phyloP scores from a whole-genome alignment of 2,329 filamentous ascomycete genomes.

The Triangularia setosa region DNA sequence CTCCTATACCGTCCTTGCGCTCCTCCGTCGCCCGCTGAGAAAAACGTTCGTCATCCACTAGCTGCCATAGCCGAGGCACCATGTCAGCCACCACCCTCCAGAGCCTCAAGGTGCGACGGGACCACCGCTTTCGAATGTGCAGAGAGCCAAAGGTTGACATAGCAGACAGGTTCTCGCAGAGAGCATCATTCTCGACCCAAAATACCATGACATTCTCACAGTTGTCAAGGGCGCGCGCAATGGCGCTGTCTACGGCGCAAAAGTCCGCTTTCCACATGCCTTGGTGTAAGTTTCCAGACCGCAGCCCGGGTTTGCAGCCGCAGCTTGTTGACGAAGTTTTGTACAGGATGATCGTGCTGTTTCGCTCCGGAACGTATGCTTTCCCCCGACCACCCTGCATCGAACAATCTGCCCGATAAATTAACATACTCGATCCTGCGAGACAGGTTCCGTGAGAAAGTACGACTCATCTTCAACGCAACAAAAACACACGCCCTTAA shows the following conservation, averaged over 20 bases:
- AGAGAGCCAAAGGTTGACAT: background rate
- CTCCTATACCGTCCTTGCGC: background rate
- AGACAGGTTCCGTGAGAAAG: constrained; percentile 68
- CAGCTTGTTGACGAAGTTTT: constrained; percentile 1
- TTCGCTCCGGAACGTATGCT: constrained; percentile 82
- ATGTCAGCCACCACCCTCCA: constrained; percentile 22
- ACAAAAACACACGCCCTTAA: constrained; percentile 89
- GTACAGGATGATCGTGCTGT: constrained; percentile 87
- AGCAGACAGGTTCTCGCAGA: constrained; percentile 61
- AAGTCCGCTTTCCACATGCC: constrained; percentile 97
- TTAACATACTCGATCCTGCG: background rate
- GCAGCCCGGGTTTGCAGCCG: background rate
- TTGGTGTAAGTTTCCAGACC: constrained; percentile 57
- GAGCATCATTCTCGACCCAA: constrained; percentile 73
- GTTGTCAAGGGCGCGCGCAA: constrained; percentile 93
- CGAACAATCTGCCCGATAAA: background rate
- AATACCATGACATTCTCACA: constrained; percentile 78
- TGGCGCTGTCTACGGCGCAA: constrained; percentile 92
- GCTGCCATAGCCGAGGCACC: constrained; percentile 23
- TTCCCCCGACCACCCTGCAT: background rate
- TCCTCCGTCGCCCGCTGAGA: background rate
- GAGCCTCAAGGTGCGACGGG: constrained; percentile 23
- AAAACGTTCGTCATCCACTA: background rate
- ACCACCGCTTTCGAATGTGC: background rate
- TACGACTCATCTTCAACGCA: constrained; percentile 72